These are phyloP conservation scores for Amphicarpaea edgeworthii DNA, from an alignment of 306 rosid species.

Conservation along the genomic window DNA sequence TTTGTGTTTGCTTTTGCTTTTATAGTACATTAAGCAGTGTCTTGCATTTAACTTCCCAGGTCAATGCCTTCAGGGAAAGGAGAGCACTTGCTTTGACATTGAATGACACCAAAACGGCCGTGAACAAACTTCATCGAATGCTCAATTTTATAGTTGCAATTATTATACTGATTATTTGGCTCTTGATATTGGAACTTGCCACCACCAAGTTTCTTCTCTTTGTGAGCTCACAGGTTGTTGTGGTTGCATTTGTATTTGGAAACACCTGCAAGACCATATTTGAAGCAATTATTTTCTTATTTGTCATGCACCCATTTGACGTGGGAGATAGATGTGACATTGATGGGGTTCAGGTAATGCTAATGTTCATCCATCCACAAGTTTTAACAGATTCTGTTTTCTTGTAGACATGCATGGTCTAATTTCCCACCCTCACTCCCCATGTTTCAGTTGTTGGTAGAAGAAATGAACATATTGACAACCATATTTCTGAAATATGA, in stretches of 20 bases:
- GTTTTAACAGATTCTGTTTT: background rate
- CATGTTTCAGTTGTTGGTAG: conserved; percentile 82
- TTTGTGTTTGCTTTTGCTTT: conserved; percentile 9
- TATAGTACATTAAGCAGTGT: background rate
- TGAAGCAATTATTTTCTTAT: conserved; percentile 85
- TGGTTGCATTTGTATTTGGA: conserved; percentile 90
- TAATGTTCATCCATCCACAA: background rate
- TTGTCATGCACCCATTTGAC: conserved; percentile 92
- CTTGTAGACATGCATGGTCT: conserved; percentile 15
- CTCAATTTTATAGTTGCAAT: conserved; percentile 73
- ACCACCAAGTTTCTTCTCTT: conserved; percentile 72
- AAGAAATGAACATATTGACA: conserved; percentile 97
- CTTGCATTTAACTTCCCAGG: conserved; percentile 57
- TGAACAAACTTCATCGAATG: conserved; percentile 81
- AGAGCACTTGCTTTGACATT: conserved; percentile 93
- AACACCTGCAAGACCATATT: conserved; percentile 91
- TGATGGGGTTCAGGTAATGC: conserved; percentile 74
- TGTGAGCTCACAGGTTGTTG: conserved; percentile 82
- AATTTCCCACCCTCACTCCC: conserved; percentile 33
- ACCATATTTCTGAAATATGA: conserved; percentile 85
- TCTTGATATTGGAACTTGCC: conserved; percentile 78
- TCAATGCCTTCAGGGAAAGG: conserved; percentile 89
- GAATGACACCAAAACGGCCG: conserved; percentile 97
- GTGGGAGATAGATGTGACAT: conserved; percentile 98
- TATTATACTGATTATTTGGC: conserved; percentile 67